Evolutionary conservation across 805 yeast species (phyloP).

Genomic region (Hanseniaspora jakobsenii): DNA sequence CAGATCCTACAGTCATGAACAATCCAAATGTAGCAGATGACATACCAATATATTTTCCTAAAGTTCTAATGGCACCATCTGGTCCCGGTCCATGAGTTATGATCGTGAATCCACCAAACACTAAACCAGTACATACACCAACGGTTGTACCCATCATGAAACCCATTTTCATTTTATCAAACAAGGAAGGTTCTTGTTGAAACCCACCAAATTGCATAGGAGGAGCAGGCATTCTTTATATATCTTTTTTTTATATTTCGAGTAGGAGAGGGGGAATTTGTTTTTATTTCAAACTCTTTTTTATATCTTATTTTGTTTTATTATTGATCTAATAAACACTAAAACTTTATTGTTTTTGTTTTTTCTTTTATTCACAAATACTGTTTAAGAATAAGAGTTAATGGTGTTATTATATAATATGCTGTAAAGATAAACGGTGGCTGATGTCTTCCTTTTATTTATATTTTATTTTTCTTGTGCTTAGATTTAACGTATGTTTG

Average conservation of each 20-base stretch:
- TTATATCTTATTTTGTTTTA: no score
- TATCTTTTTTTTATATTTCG: neutral
- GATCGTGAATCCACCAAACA: slow-evolving; percentile 88
- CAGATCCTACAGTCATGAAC: slow-evolving; percentile 92
- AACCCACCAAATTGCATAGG: slow-evolving; percentile 60
- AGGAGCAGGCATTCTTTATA: slow-evolving; percentile 21
- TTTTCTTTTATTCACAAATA: no score
- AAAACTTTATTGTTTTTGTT: no score
- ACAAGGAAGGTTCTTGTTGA: slow-evolving; percentile 63
- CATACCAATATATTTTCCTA: slow-evolving; percentile 93
- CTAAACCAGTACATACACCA: slow-evolving; percentile 88
- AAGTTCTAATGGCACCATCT: slow-evolving; percentile 87
- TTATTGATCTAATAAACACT: no score
- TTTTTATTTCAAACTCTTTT: no score
- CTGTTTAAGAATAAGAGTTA: no score
- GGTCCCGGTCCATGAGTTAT: slow-evolving; percentile 96
- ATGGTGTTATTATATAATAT: no score
- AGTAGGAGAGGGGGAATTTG: no score
- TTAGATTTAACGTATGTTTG: no score
- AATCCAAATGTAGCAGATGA: slow-evolving; percentile 94
- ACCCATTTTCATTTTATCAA: slow-evolving; percentile 98
- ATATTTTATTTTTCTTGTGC: no score
- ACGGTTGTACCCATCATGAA: slow-evolving; percentile 77
- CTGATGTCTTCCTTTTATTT: no score
- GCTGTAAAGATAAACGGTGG: no score